Percentiles rank a stretch among this genome's conserved stretches.
phyloP scores from a whole-genome alignment of 2,329 filamentous ascomycete species.

The Claviceps citrina region DNA sequence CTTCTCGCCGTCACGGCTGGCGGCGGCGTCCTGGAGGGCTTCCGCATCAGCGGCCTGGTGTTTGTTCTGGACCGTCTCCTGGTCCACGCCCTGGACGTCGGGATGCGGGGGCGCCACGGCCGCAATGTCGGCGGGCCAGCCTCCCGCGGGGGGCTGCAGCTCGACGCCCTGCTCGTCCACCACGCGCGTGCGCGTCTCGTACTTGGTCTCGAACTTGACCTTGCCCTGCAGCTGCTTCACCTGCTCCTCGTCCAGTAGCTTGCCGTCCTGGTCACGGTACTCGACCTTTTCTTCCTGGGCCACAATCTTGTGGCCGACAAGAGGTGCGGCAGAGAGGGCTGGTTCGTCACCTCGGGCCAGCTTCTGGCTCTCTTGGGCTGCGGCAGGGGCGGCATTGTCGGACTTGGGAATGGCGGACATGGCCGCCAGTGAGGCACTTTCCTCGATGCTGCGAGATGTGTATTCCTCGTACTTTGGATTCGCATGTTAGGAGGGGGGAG shows the following conservation, averaged over 20 bases:
- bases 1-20: constrained; percentile 43
- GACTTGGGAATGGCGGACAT: constrained; percentile 15
- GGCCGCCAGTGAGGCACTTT: constrained; percentile 15
- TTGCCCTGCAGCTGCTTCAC: constrained; percentile 77
- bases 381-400: constrained; percentile 8
- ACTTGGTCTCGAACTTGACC: constrained; percentile 87
- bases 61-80: constrained; percentile 35
- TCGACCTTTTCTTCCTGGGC: constrained; percentile 68
- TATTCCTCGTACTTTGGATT: constrained; percentile 7
- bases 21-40: constrained; percentile 26
- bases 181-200: constrained; percentile 83
- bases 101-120: constrained; percentile 43
- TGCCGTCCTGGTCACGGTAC: constrained; percentile 69
- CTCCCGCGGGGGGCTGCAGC: constrained; percentile 33
- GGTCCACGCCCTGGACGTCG: constrained; percentile 45
- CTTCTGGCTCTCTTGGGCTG: not conserved
- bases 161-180: constrained; percentile 70
- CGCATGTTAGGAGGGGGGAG: constrained; percentile 10
- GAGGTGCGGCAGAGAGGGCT: constrained; percentile 31
- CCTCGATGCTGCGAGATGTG: constrained; percentile 6
- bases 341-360: constrained; percentile 6
- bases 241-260: constrained; percentile 68
- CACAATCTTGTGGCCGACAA: constrained; percentile 30
- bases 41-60: no score
- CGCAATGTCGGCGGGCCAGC: constrained; percentile 20